A percentile compares a stretch with the other conserved stretches of the same genome.
Conservation (phyloP, 2,329 filamentous ascomycete species). For the Talaromyces sp. region DNA sequence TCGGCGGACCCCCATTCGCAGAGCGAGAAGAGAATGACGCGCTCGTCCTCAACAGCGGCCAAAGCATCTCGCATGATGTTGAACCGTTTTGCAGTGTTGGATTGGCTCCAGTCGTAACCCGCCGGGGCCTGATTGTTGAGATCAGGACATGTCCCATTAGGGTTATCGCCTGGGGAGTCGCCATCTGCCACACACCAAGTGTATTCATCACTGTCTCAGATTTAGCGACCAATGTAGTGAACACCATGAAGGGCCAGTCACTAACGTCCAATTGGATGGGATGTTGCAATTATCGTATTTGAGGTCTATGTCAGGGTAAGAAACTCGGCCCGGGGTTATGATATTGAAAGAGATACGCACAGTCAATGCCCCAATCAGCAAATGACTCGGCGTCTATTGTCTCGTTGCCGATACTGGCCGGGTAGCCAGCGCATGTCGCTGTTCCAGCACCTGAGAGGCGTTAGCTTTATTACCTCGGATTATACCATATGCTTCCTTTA, state of each 20-base stretch:
- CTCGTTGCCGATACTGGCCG: conserved; percentile 53
- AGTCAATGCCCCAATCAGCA: conserved; percentile 55
- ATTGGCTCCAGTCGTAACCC: conserved; percentile 47
- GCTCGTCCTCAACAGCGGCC: conserved; percentile 28
- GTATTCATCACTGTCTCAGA: too few relatives aligned
- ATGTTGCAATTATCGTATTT: conserved; percentile 55
- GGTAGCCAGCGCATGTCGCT: conserved; percentile 51
- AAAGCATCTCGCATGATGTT: conserved; percentile 49
- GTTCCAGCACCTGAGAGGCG: conserved; percentile 22
- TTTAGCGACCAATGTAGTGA: too few relatives aligned
- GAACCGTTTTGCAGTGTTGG: conserved; percentile 45
- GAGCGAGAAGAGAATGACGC: conserved; percentile 46
- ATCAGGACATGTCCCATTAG: conserved; percentile 37
- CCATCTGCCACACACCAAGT: conserved; percentile 37
- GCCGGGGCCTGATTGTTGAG: conserved; percentile 33
- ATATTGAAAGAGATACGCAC: conserved; percentile 13
- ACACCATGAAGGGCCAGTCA: too few relatives aligned
- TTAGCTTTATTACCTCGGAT: background rate
- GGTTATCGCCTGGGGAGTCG: conserved; percentile 25
- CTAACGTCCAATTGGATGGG: conserved; percentile 30
- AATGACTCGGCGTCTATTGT: conserved; percentile 53
- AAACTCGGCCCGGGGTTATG: too few relatives aligned
- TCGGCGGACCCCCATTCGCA: conserved; percentile 51
- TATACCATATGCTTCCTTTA: background rate
- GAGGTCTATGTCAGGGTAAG: conserved; percentile 31